Base-by-base conservation (phyloP, 306 rosid species). In the Vigna radiata region DNA sequence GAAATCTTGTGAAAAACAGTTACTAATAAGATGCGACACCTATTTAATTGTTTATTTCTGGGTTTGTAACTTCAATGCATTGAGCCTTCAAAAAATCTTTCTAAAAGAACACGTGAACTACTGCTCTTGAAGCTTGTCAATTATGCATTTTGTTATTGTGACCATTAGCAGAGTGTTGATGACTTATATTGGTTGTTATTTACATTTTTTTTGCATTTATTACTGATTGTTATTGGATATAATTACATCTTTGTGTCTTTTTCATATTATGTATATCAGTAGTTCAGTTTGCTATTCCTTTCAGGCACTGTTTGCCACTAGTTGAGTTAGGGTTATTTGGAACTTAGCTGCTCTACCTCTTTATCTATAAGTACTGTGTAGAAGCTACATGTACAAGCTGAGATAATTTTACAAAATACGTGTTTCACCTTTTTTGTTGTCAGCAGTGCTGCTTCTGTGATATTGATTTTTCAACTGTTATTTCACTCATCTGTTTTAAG, bases 61-160 rank as follows among this genome's bases (percentile, higher is more conserved):
- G 65, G 76, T 71, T 54, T 85, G 6, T 29, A 33, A 27, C 21
- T 17, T 65, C 60, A 76, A 29, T 29, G 33, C 33, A 29, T 29
- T 29, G 33, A 29, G 33, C 33, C 33, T 29, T 29, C 33, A 29
- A 29, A 29, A 29, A 29, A 29, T 29, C 5, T 29, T 29, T 29
- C 33, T 29, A 29, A 29, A 29, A 29, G 33, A 29, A 29, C 33
- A 29, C 4, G 33, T 29, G 33, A 29, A 3, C 33, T 29, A 29
- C 33, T 29, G 33, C 5, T 29, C 33, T 29, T 29, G 33, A 29
- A 29, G 33, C 33, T 29, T 29, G 33, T 29, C 33, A 29, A n/a
- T 69, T 64, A 48, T 83, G 80, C 67, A 54, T 70, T 27, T 46
- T 75, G 21, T 36, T 13, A 31, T 70, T 69, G 33, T 33, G 56